Percentiles rank a stretch among this genome's conserved stretches.
Conservation (phyloP, 306 rosid genomes). For the Lithocarpus polystachyus region DNA sequence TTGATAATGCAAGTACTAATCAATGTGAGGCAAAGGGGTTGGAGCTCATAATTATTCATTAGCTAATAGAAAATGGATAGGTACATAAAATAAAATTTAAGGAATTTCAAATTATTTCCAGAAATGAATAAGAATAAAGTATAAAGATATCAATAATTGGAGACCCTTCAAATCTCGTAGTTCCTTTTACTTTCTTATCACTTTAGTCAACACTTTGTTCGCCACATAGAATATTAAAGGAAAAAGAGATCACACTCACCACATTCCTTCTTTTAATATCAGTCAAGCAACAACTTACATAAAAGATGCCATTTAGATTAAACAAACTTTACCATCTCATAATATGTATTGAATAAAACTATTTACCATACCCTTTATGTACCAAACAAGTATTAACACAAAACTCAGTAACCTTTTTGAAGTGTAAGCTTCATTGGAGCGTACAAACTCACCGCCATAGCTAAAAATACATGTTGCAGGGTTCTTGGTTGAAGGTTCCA, state of each 20-base stretch:
- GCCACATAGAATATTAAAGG: neutral
- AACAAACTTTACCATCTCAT: constrained; percentile 22
- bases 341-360: neutral
- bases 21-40: neutral
- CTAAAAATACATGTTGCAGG: constrained; percentile 67
- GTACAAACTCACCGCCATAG: constrained; percentile 75
- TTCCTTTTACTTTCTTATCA: neutral
- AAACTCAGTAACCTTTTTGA: constrained; percentile 9
- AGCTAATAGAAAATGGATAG: neutral
- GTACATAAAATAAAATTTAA: neutral
- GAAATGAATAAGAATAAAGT: constrained; percentile 14
- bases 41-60: neutral
- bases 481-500: constrained; percentile 54
- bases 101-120: neutral
- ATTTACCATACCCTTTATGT: constrained; percentile 10
- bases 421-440: constrained; percentile 23
- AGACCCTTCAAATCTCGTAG: neutral
- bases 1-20: neutral
- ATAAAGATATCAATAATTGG: constrained; percentile 11
- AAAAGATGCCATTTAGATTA: neutral
- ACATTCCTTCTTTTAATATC: neutral
- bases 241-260: neutral
- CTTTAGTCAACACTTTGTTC: neutral
- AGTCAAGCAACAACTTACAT: constrained; percentile 11
- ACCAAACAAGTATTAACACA: constrained; percentile 5